Evolutionary conservation across 2,329 filamentous ascomycete species (phyloP), one percentile per base, ranked within the genome.

Genomic region (Akanthomyces dipterigenus): DNA sequence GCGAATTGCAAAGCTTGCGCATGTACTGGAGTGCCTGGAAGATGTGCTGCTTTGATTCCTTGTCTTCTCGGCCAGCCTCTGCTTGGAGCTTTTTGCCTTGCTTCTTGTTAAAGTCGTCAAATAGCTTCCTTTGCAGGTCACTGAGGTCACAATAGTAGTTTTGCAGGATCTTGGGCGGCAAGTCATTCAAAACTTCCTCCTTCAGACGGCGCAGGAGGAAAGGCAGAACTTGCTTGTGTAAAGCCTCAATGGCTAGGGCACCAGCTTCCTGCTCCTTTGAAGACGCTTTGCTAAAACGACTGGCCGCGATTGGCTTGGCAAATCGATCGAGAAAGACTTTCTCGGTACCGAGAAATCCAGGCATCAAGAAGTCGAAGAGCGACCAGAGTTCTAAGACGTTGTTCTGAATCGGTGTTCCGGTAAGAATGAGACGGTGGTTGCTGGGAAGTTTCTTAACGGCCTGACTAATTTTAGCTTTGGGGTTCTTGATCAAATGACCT

Each of bases 1-100:
- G 95, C 3, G 95, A 97, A 73, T 99, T 99, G 82, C 95, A 99
- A 6, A 99, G 85, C 77, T 98, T 98, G 64, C 96, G 91, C 96
- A 99, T 99, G 76, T 99, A 99, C 73, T 99, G 96, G 49, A 99
- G 77, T 4, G 96, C 95, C 73, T 98, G 93, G 88, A 99, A 99
- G 67, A 99, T 99, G 74, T 99, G 95, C 73, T 96, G 90, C 74
- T 99, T 99, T 66, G 92, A 88, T 64, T 96, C 91, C 72, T 96
- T 96, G 70, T 97, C 93, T 31, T 89, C 87, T 31, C 87, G 87
- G 16, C 89, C 88, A 14, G 93, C 91, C 71, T 96, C 91, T 34
- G 91, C 86, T 48, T 90, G 86, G 38, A 99, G 83, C 65, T 91
- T 89, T 75, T 92, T 96, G 70, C 91, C 88, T 72, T 99, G 93